A percentile compares a stretch with the other conserved stretches of the same genome.
These are phyloP conservation scores for Allomyces macrogynus DNA, from an alignment of 192 early-diverging fungal species.

Conservation along the genomic window DNA sequence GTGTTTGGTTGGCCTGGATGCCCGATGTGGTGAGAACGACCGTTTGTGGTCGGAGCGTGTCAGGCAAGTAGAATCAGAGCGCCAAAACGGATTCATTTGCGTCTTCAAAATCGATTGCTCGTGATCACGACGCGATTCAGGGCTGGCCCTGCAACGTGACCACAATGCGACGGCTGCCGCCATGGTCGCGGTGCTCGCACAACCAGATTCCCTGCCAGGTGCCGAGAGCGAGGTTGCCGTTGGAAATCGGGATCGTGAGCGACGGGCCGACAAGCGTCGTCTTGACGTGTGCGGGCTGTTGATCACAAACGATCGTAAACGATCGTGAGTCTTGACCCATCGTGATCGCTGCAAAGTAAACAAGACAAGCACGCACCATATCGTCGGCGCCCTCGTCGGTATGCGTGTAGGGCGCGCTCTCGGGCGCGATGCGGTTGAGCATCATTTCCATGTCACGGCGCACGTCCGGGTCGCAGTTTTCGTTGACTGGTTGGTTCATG, in stretches of 20 bases:
- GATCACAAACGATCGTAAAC: too few species aligned
- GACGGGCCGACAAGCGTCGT: slow-evolving; percentile 58
- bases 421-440: slow-evolving; percentile 62
- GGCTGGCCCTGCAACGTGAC: slow-evolving; percentile 54
- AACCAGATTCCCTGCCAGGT: slow-evolving; percentile 73
- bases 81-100: too few species aligned
- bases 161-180: slow-evolving; percentile 36
- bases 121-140: too few species aligned
- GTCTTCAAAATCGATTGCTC: slow-evolving; percentile 11
- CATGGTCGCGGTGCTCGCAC: slow-evolving; percentile 46
- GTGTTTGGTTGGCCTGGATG: too few species aligned
- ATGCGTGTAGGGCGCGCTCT: slow-evolving; percentile 54
- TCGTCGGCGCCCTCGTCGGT: slow-evolving; percentile 74
- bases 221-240: slow-evolving; percentile 57
- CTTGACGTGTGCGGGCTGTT: slow-evolving; percentile 68
- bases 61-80: too few species aligned
- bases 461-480: slow-evolving; percentile 61
- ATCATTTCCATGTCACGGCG: slow-evolving; percentile 71
- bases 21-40: too few species aligned
- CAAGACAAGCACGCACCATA: slow-evolving; percentile 28
- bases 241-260: slow-evolving; percentile 64
- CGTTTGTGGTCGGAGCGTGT: too few species aligned
- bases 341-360: slow-evolving; percentile 1
- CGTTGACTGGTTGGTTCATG: slow-evolving; percentile 32
- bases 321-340: background rate